Base-by-base conservation (phyloP, 2,329 filamentous ascomycete genomes). In the Cytospora mali region DNA sequence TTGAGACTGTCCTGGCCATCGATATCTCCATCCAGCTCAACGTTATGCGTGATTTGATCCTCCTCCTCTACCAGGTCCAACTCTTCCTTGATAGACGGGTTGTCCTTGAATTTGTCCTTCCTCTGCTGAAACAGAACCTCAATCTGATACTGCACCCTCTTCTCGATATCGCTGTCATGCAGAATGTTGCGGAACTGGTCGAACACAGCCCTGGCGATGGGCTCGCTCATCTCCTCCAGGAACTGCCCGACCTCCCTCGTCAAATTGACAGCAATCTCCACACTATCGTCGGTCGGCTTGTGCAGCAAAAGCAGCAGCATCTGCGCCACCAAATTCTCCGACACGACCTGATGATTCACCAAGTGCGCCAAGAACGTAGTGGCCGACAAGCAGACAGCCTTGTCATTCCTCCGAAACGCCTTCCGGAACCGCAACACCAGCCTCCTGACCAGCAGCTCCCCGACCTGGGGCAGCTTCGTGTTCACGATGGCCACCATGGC, bases 141-240 rank as follows among this genome's bases (percentile, higher is more conserved):
- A 62, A 99, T 94, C 91, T 97, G 97, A 77, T 98, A 99, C 77
- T 99, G 95, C n/a, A 94, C 93, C 67, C 95, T 86, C 81, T 97
- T 97, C 73, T 98, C 94, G 74, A 99, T 97, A 72, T 95, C 93
- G 51, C 93, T 93, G 75, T 99, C 95, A 78, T 99, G 94, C 10
- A 99, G 80, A 67, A 98, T 97, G 70, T 90, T 94, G 69, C 95
- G 83, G 80, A 99, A 96, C 75, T 97, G 93, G 72, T 99, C 95
- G 72, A 96, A 99, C 9, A 99, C 92, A 27, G 90, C 91, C 68
- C 94, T 85, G 31, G 93, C 88, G 71, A 98, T 96, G 13, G 91
- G 85, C 1, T 88, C 85, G 72, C 92, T 96, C 93, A 98, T 97
- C 74, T 97, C 93, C 74, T 98, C 94, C 67, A 99, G 75, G 74